Evolutionary conservation across 192 early-diverging fungal species (phyloP), one percentile per base, ranked within the genome.

Genomic region (Entomortierella chlamydospora): DNA sequence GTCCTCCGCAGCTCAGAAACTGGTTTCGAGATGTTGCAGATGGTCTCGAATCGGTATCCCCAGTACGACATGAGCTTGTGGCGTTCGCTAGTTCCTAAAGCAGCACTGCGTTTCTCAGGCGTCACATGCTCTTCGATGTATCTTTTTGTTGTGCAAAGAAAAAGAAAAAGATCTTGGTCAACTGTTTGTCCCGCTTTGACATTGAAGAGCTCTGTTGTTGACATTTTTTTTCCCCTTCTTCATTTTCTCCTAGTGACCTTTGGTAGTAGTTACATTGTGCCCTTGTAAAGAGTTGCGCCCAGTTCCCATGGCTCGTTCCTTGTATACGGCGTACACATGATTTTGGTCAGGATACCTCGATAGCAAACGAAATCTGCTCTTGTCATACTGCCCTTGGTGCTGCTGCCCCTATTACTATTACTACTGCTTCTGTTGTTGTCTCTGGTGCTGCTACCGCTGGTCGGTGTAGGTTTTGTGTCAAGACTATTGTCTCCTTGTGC

Each of bases 41-140:
- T 83, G 2, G 85, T 87, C 76, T 99, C 97, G 72, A 97, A 98
- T 62, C 87, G 88, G 83, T 99, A 98, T 0, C 97, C 96, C 86
- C 91, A 93, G 67, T 95, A 98, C 41, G 81, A 90, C 89, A 95
- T 88, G 30, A 91, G 70, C 52, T 89, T 87, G 62, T 94, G 88
- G 43, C 85, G 45, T 12, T 88, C 87, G 10, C 82, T 74, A 17
- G 60, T 45, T 31, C 85, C 85, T 13, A 39, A 62, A n/a, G 85
- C 73, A 6, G 71, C 60, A 7, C 61, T 61, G 9, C 82, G 66
- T 18, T 78, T 83, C 15, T 84, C 81, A 13, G 66, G 58, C 25
- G 86, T 87, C 39, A 84, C 67, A 30, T 92, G 85, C 54, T 97
- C 93, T 64, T 95, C 91, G 3, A 97, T 87, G 68, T 92, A 97